These are phyloP conservation scores for Knufia fluminis DNA, from an alignment of 2,329 filamentous ascomycete species.

Conservation along the genomic window DNA sequence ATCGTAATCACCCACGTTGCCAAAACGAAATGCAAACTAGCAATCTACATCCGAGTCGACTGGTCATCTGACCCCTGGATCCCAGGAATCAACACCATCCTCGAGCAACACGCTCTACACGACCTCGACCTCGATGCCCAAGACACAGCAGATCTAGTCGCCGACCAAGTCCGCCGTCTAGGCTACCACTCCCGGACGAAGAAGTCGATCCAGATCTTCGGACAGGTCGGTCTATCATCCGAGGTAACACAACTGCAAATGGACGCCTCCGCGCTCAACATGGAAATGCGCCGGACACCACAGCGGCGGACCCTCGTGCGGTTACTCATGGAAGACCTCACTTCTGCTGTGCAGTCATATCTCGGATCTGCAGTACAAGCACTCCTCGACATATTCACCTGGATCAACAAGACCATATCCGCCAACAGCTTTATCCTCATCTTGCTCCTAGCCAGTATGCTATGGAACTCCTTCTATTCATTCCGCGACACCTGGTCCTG, in stretches of 20 bases:
- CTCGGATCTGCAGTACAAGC: conserved; percentile 69
- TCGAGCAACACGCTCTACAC: conserved; percentile 59
- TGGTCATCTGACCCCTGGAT: conserved; percentile 61
- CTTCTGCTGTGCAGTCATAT: conserved; percentile 66
- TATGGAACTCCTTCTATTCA: conserved; percentile 66
- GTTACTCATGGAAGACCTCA: conserved; percentile 61
- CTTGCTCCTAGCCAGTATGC: conserved; percentile 57
- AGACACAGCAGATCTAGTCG: conserved; percentile 42
- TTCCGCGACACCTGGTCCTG: conserved; percentile 65
- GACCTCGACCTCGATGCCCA: conserved; percentile 48
- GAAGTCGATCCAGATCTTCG: conserved; percentile 41
- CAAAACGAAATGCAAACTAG: conserved; percentile 86
- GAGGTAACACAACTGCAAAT: conserved; percentile 32
- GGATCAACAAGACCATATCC: conserved; percentile 57
- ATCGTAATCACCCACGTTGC: conserved; percentile 88
- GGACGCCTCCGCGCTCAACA: conserved; percentile 40
- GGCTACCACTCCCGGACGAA: conserved; percentile 40
- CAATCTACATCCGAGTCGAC: conserved; percentile 77
- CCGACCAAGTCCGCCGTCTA: conserved; percentile 39
- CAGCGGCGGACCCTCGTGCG: conserved; percentile 50
- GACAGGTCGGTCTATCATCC: conserved; percentile 38
- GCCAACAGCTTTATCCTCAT: conserved; percentile 66
- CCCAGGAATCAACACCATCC: conserved; percentile 36
- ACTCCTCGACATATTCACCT: conserved; percentile 57
- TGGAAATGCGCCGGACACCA: conserved; percentile 36